phyloP scores from a whole-genome alignment of 2,329 filamentous ascomycete genomes.

The Fusarium goolgardi region DNA sequence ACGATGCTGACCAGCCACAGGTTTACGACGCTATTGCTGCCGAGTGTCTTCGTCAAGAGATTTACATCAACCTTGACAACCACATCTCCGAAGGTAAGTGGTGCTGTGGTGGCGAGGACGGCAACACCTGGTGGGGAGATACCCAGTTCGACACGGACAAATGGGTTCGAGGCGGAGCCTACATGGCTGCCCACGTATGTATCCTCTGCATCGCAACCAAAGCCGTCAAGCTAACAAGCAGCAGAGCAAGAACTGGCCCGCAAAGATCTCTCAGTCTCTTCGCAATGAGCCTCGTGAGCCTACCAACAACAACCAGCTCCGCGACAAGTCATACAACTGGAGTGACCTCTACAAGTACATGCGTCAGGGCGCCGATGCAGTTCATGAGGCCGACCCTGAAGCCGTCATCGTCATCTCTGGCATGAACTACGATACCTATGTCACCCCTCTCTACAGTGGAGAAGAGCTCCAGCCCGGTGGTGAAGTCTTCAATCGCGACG shows the following conservation, averaged over 20 bases:
- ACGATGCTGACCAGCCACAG: not conserved
- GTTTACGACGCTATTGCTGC: constrained; percentile 70
- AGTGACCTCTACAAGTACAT: constrained; percentile 64
- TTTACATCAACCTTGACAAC: constrained; percentile 71
- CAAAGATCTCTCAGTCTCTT: constrained; percentile 51
- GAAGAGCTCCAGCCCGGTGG: constrained; percentile 60
- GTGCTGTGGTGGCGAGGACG: constrained; percentile 67
- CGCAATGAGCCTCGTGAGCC: constrained; percentile 66
- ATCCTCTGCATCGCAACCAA: fast-evolving
- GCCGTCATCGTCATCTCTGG: constrained; percentile 70
- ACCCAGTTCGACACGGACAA: constrained; percentile 67
- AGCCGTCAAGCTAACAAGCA: fast-evolving
- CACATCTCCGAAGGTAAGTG: constrained; percentile 69
- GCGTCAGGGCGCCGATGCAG: constrained; percentile 60
- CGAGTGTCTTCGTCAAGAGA: constrained; percentile 64
- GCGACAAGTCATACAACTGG: constrained; percentile 64
- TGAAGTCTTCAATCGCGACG: constrained; percentile 56
- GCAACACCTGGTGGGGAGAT: constrained; percentile 72
- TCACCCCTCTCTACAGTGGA: constrained; percentile 63
- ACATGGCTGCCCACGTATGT: constrained; percentile 69
- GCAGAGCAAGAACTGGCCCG: constrained; percentile 27
- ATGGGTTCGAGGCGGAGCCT: constrained; percentile 69
- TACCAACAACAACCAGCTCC: constrained; percentile 46
- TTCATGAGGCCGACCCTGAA: constrained; percentile 63
- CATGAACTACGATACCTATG: constrained; percentile 66